Base-by-base conservation (phyloP, 495 filamentous ascomycete species). In the Lasiosphaeria ovina region DNA sequence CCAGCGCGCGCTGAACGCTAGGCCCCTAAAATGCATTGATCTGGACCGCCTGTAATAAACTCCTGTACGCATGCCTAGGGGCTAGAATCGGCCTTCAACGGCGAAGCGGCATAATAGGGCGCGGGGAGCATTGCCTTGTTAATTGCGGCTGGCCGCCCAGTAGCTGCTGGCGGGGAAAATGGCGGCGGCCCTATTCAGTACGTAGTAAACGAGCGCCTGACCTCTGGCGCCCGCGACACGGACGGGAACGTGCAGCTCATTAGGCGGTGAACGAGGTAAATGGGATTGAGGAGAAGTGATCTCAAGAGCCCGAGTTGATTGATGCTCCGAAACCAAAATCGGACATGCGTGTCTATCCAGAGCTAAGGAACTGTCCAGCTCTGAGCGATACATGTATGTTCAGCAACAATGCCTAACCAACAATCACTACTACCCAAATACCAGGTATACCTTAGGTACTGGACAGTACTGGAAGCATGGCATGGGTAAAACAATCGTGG, bases 121-220 rank as follows among this genome's bases (percentile, higher is more conserved):
- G n/a, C 32, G 49, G 16, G 38, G 48, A 50, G 58, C 59, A 61
- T 61, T 61, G 53, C 51, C 53, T 35, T 47, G 40, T 52, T 61
- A 55, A 61, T 61, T 56, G 35, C 17, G 16, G 17, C 17, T 32
- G 49, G 49, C 49, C 8, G 32, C n/a, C 24, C 32, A 24, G 24
- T 2, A 24, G 24, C 2, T n/a, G 44, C 16, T 47, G 44, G 44
- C 6, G 12, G 44, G 44, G 44, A 47, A 47, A 8, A 47, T 47
- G 16, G 44, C 24, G 24, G 24, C 24, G 17, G 1, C 17, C 17
- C 49, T n/a, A 10, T 31, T 17, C 17, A 51, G 49, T n/a, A n/a
- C n/a, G n/a, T n/a, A n/a, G n/a, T 17, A 8, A 31, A n/a, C 3
- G 47, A n/a, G 16, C 24, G 16, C 47, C 49, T 47, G 44, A 47